Evolutionary conservation across 129 eudicot genomes (phyloP), one percentile per base, ranked within the genome.

Genomic region (Saposhnikovia divaricata): DNA sequence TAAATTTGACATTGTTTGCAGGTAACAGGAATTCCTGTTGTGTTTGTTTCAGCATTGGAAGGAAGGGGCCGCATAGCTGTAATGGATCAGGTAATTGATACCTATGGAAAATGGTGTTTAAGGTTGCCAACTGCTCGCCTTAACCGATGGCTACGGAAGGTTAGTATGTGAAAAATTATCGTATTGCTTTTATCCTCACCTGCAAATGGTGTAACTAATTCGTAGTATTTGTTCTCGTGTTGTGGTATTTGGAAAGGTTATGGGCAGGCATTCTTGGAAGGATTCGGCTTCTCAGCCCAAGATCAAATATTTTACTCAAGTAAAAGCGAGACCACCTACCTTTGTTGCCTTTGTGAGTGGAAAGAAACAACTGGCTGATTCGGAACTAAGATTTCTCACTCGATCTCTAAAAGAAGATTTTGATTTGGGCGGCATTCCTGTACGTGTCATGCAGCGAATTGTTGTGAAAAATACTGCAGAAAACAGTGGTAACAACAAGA

Each of bases 261-360:
- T 96, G 99, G 88, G 99, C 87, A 85, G 99, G 80, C 99, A 96
- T 87, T 96, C 99, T 28, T 96, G 99, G 99, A 96, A 92, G 83
- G 98, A 96, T 83, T 85, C 85, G 63, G 85, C 97, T 13, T 78
- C 95, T 79, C 99, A 96, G 70, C 98, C 99, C 12, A 92, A 96
- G 76, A 86, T 96, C 43, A 92, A 92, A 76, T 96, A 96, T 80
- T 92, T 90, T 84, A 96, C 98, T 27, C 99, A 96, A 80, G 99
- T 92, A 47, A 92, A 96, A 86, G 98, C 99, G 37, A 87, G 97
- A 21, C 99, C 99, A 3, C 99, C 99, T 19, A 96, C 99, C 51
- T 96, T 96, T 80, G 93, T 96, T 69, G 98, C 99, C 47, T 96
- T 96, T 87, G 88, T 92, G 81, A 88, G 90, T 37, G 97, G 95